Conservation (phyloP, 768 basidiomycete genomes). For the Hemileccinum impolitum region DNA sequence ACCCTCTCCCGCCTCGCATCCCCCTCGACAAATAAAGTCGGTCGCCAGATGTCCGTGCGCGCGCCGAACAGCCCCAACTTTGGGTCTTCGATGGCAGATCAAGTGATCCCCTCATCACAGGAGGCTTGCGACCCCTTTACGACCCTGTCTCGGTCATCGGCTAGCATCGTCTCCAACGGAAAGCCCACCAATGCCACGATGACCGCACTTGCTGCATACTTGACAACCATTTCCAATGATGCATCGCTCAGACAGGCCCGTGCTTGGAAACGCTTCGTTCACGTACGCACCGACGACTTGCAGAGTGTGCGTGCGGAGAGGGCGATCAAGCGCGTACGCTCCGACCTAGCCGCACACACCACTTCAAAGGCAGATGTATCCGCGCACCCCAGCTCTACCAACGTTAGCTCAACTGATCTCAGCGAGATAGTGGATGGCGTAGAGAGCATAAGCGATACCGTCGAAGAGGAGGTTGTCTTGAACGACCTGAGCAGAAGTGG, state of each 20-base stretch:
- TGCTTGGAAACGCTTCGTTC: conserved; percentile 83
- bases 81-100: conserved; percentile 34
- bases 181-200: conserved; percentile 46
- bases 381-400: conserved; percentile 18
- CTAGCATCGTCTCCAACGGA: conserved; percentile 15
- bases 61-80: conserved; percentile 27
- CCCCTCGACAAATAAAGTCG: conserved; percentile 55
- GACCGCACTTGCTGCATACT: conserved; percentile 71
- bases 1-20: conserved; percentile 83
- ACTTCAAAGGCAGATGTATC: conserved; percentile 35
- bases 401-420: conserved; percentile 29
- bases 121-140: conserved; percentile 65
- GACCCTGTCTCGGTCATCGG: conserved; percentile 34
- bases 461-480: conserved; percentile 20
- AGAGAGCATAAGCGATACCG: conserved; percentile 30
- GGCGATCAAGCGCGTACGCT: conserved; percentile 83
- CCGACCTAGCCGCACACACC: conserved; percentile 75
- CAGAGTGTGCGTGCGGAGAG: conserved; percentile 85
- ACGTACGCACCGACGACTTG: conserved; percentile 82
- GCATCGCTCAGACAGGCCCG: conserved; percentile 57
- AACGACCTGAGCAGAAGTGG: conserved; percentile 16
- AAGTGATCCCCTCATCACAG: conserved; percentile 46
- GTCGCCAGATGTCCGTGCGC: conserved; percentile 39
- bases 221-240: conserved; percentile 75
- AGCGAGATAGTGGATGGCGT: conserved; percentile 31